Evolutionary conservation across 371 early-diverging fungal genomes (phyloP), one percentile per base, ranked within the genome.

Genomic region (Syncephalastrum sp.): DNA sequence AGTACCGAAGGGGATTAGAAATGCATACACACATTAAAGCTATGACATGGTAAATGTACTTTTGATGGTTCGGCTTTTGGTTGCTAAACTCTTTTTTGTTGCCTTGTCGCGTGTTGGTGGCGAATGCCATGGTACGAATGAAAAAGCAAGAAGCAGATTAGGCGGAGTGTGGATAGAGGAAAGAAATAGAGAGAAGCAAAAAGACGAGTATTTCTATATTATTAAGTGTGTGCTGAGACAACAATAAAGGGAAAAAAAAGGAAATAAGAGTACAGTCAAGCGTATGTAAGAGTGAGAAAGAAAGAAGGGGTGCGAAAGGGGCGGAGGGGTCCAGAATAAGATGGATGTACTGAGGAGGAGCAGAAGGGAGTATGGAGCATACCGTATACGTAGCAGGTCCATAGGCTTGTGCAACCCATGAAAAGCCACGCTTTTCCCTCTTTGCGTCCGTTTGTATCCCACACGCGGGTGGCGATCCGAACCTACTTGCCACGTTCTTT

Each of bases 11-110:
- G 41, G 17, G 10, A 14, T 29, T 27, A 16, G 10, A 10, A 47
- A 50, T 16, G 45, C n/a, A 2, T 21, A 0, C 21, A 0, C 21
- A 21, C 21, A 21, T 21, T 21, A 21, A 21, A 1, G 21, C 21
- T 21, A 21, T 2, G 21, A 21, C 21, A n/a, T 21, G 0, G 2
- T 21, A 21, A 21, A 21, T 21, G 21, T 5, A 47, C 57, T 69
- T 67, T 58, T 54, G 61, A 51, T 64, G 61, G 50, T 54, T 54
- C 49, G 66, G 54, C 42, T 65, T 65, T 19, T 62, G 60, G 47
- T 61, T 51, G 13, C 54, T 47, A 29, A 53, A 54, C 45, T 67
- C 68, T 50, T 75, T 68, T 51, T 68, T 72, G 57, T 68, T 72
- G 54, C 76, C 72, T 49, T 72, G 76, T 33, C 62, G 50, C 49